Base-by-base conservation (phyloP, 129 eudicot species). In the Helianthus tuberosus region DNA sequence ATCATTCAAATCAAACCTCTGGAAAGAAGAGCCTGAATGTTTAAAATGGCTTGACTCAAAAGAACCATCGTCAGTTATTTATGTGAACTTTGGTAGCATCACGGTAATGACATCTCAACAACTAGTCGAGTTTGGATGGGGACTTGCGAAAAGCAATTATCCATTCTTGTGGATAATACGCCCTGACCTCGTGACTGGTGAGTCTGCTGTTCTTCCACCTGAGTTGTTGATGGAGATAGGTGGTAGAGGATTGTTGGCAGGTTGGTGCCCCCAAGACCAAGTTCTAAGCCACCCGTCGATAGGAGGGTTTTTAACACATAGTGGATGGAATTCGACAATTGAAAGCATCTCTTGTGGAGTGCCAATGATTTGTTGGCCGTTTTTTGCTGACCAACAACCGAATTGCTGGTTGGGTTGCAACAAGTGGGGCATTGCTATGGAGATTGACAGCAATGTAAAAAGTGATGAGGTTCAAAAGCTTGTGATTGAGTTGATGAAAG, bases 11-110 rank as follows among this genome's bases (percentile, higher is more conserved):
- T 86, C 89, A 16, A 89, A 80, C 51, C 73, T 88, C 3, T 88
- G 95, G 95, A 88, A 75, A 66, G 95, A 83, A 69, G 95, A 88
- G 0, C 1, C 65, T 0, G 68, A 47, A 3, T 89, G 91, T 66
- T 50, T 89, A 3, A 41, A 84, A 11, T 89, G 96, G 96, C 86
- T 89, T 1, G 75, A 86, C 50, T 17, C 76, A 0, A 73, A 73
- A 55, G 83, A 74, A 13, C 76, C 72, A 17, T 32, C 9, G 0
- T 73, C 84, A 5, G 84, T 80, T 49, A 8, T 80, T 51, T 80
- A 76, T 17, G 81, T 81, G 49, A 81, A 70, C 13, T 81, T 81
- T 48, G 85, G 85, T 14, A 81, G 85, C 52, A 60, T 81, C 11
- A 55, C 74, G 0, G 82, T 78, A 13, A 70, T 71, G 77, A 81